Evolutionary conservation across 2,329 filamentous ascomycete genomes (phyloP).

Genomic region (Coniochaeta sp.): DNA sequence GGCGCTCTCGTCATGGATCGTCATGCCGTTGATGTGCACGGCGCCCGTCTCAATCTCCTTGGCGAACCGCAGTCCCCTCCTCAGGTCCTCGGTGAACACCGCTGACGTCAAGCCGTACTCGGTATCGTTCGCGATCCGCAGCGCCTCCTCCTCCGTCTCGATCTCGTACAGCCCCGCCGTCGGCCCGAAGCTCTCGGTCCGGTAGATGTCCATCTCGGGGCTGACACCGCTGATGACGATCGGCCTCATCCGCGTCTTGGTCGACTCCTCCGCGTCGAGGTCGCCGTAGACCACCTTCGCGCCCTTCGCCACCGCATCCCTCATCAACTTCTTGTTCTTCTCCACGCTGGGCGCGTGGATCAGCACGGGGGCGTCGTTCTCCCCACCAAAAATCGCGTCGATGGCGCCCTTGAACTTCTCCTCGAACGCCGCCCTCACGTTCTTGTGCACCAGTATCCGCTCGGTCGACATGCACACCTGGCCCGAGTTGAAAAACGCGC

Average conservation of each 20-base stretch:
- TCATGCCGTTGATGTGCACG: constrained; percentile 61
- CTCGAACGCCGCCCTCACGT: constrained; percentile 38
- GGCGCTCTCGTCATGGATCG: constrained; percentile 55
- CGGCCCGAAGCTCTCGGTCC: constrained; percentile 72
- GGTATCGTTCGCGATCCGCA: constrained; percentile 71
- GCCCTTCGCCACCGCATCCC: constrained; percentile 62
- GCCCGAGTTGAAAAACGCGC: constrained; percentile 66
- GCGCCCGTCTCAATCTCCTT: constrained; percentile 58
- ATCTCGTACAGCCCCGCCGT: constrained; percentile 61
- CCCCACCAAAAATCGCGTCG: constrained; percentile 39
- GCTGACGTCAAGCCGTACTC: constrained; percentile 68
- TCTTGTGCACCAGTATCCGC: constrained; percentile 54
- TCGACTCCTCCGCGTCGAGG: constrained; percentile 19
- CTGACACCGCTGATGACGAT: constrained; percentile 54
- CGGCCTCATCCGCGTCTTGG: constrained; percentile 40
- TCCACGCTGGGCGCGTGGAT: constrained; percentile 59
- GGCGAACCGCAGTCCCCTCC: constrained; percentile 51
- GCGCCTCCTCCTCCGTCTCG: constrained; percentile 63
- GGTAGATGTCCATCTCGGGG: constrained; percentile 67
- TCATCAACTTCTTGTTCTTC: constrained; percentile 61
- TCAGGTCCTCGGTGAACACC: constrained; percentile 66
- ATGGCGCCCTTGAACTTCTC: constrained; percentile 31
- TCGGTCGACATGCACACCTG: constrained; percentile 91
- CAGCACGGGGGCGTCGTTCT: constrained; percentile 59
- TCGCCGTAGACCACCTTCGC: constrained; percentile 41